Base-by-base conservation (phyloP, 2,329 filamentous ascomycete genomes). In the Diplodia mutila region DNA sequence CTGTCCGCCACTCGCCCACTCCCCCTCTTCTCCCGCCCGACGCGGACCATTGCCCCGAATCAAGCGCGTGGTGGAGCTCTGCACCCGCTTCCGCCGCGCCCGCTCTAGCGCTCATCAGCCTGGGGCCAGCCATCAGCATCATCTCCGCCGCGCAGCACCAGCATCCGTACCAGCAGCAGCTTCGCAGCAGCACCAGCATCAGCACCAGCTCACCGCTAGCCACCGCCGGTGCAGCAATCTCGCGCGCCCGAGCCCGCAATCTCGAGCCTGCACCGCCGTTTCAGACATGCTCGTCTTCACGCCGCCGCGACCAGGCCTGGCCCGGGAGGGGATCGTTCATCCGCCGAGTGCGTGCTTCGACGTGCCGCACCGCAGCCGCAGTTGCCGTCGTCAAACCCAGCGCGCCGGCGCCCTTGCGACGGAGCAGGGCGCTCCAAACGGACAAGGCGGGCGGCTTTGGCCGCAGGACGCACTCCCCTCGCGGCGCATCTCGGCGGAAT, bases 301-400 rank as follows among this genome's bases (percentile, higher is more conserved):
- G 55, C 55, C 37, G 55, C 55, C 55, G 37, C 53, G 27, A n/a
- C 29, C 32, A 42, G 37, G 54, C 54, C 55, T 61, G 37, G 55
- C 55, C 54, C 39, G 55, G 55, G 34, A 48, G 34, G n/a, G 55
- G 55, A 48, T 61, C 55, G 23, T 48, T 61, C 55, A 48, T 48
- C 55, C 55, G 55, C 39, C 54, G 55, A 48, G 55, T 46, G 39
- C 55, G 55, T 61, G 55, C 55, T 61, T 61, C 55, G 55, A 53
- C 55, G 55, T 61, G 55, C 55, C 55, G 55, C 55, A 61, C 55
- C 55, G 55, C 55, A 61, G 55, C 37, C 37, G 55, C 55, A 42
- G 39, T 55, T 55, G 53, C 53, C 55, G 55, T 61, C 39, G 54
- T 46, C 42, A 46, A 59, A 61, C 55, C 53, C 55, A 61, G 55